phyloP scores from a whole-genome alignment of 2,329 filamentous ascomycete genomes.

The Colletotrichum tofieldiae region DNA sequence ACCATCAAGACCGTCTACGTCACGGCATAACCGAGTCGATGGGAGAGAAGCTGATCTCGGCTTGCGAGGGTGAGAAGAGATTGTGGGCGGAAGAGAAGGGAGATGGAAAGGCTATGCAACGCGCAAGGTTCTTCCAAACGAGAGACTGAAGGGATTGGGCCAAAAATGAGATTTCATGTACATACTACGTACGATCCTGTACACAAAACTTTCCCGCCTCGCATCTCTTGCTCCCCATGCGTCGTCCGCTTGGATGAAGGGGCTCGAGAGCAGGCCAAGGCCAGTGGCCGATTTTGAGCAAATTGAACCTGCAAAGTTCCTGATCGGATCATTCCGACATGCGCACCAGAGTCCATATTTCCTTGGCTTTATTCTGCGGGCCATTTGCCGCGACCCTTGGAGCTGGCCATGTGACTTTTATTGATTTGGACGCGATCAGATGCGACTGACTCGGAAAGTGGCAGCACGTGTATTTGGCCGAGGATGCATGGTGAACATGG shows the following conservation, averaged over 20 bases:
- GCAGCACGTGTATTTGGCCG: neutral
- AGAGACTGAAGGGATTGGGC: constrained; percentile 5
- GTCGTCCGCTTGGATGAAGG: neutral
- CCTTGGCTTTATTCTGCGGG: constrained; percentile 35
- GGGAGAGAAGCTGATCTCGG: too few relatives aligned
- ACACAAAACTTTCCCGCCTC: constrained; percentile 13
- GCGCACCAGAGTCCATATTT: neutral
- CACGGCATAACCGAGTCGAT: constrained; percentile 2
- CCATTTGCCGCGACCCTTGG: neutral
- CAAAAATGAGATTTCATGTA: constrained; percentile 32
- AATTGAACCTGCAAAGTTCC: neutral
- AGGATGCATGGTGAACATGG: neutral
- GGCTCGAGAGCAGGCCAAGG: neutral
- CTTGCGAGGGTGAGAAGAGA: neutral
- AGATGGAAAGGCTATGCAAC: neutral
- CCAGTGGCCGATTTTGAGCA: constrained; percentile 27
- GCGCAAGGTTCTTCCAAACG: neutral
- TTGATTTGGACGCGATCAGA: neutral
- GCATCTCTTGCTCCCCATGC: neutral
- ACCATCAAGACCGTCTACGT: constrained; percentile 29
- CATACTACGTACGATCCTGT: constrained; percentile 39
- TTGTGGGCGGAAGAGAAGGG: neutral
- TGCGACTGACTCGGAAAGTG: neutral
- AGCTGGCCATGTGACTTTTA: neutral
- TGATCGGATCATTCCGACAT: constrained; percentile 9